Evolutionary conservation across 306 rosid genomes (phyloP), one percentile per base, ranked within the genome.

Genomic region (Oxytropis ochrocephala): DNA sequence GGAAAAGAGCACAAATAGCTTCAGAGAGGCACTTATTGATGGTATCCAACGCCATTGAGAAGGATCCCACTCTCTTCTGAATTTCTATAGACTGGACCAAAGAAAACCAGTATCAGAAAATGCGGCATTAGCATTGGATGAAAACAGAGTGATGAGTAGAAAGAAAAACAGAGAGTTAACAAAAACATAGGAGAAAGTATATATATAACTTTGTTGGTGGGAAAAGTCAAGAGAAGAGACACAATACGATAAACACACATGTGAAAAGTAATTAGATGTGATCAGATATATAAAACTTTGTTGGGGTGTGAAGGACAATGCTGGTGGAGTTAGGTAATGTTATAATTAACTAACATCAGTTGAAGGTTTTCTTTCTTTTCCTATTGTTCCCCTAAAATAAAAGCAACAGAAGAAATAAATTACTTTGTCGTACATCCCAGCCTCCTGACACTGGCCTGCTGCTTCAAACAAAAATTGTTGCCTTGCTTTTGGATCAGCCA

Each of bases 1-100:
- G 96, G 82, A 92, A 87, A 59, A 94, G 78, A 56, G 97, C 82
- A 63, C 96, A 91, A 66, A 94, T 81, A 65, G 99, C 96, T 81
- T 94, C 97, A 19, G 99, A 88, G 60, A 94, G 90, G 82, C 97
- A 94, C 86, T 84, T 94, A 67, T 91, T 94, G 81, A 89, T 91
- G 50, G 96, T 91, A 79, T 94, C 92, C 80, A 94, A 70, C 9
- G 99, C 99, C 89, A 82, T 78, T 56, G 99, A 94, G 78, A 94
- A 91, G 67, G 97, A 96, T 27, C 95, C 95, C 46, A 94, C 86
- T 73, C 99, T 89, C 85, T 87, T 94, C 84, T 91, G 91, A 75
- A 94, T 85, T 85, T 94, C 99, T 54, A 94, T 84, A 39, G 97
- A 91, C 99, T 94, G 89, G 52, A 73, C 35, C 62, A 50, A 52